Conservation (phyloP, 2,329 filamentous ascomycete species). For the Nemania sp. region DNA sequence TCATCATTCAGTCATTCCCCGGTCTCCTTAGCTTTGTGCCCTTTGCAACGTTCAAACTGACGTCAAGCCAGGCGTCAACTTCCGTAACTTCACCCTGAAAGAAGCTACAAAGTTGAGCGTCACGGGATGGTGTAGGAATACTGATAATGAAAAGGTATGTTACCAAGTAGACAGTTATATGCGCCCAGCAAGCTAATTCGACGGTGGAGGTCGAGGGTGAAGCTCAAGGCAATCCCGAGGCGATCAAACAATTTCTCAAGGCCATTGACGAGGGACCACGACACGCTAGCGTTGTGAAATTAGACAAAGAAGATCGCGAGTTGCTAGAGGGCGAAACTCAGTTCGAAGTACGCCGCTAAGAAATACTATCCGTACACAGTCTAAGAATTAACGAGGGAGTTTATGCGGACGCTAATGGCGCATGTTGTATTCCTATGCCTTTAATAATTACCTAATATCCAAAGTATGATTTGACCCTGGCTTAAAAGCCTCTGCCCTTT, state of each 20-base stretch:
- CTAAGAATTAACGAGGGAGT: neutral
- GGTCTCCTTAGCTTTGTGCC: neutral
- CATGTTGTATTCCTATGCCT: slow-evolving; percentile 15
- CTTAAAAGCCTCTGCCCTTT: slow-evolving; percentile 65
- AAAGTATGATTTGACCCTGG: slow-evolving; percentile 12
- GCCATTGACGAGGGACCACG: slow-evolving; percentile 81
- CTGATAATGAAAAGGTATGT: slow-evolving; percentile 65
- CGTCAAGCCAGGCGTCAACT: slow-evolving; percentile 63
- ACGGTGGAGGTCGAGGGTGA: slow-evolving; percentile 82
- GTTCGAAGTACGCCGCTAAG: slow-evolving; percentile 68
- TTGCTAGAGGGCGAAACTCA: slow-evolving; percentile 73
- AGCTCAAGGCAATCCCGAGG: slow-evolving; percentile 78
- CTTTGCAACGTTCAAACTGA: slow-evolving; percentile 23
- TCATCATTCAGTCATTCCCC: neutral
- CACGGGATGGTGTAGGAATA: slow-evolving; percentile 73
- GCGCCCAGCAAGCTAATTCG: slow-evolving; percentile 30
- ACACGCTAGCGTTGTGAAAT: slow-evolving; percentile 76
- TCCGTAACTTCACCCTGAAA: slow-evolving; percentile 67
- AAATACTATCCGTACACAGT: slow-evolving; percentile 16
- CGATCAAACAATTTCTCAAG: slow-evolving; percentile 76
- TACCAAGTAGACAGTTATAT: neutral
- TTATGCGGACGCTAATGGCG: slow-evolving; percentile 1
- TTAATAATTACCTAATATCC: slow-evolving; percentile 18
- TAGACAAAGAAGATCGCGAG: slow-evolving; percentile 77
- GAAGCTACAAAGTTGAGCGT: slow-evolving; percentile 63